A percentile compares a stretch with the other conserved stretches of the same genome.
Conservation (phyloP, 2,329 filamentous ascomycete genomes). For the Nothopassalora personata region DNA sequence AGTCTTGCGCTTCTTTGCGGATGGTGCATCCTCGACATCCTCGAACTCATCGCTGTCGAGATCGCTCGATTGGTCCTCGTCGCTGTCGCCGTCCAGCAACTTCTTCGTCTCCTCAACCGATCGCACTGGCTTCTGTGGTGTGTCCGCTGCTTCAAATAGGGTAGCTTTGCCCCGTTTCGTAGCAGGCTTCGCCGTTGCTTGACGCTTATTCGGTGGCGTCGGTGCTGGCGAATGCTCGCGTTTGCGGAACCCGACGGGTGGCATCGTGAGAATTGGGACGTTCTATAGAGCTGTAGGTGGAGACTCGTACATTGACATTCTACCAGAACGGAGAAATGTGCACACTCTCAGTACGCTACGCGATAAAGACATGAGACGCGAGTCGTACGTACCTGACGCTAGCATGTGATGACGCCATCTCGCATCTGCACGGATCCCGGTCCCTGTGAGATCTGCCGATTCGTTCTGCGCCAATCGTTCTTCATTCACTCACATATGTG, state of each 20-base stretch:
- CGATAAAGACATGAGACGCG: background rate
- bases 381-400: background rate
- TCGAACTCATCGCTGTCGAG: slow-evolving; percentile 48
- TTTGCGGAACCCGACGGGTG: slow-evolving; percentile 64
- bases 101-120: slow-evolving; percentile 29
- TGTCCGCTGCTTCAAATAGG: slow-evolving; percentile 43
- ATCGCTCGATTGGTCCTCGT: slow-evolving; percentile 37
- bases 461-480: slow-evolving; percentile 2
- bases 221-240: slow-evolving; percentile 51
- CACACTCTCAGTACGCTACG: background rate
- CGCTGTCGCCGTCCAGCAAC: slow-evolving; percentile 37
- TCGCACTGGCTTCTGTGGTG: slow-evolving; percentile 27
- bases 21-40: slow-evolving; percentile 46
- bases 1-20: slow-evolving; percentile 41
- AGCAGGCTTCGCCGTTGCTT: slow-evolving; percentile 26
- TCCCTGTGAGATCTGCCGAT: slow-evolving; percentile 3
- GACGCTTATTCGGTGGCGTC: slow-evolving; percentile 30
- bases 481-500: background rate
- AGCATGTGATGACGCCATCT: background rate
- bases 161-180: slow-evolving; percentile 33
- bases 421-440: background rate
- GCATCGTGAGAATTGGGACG: slow-evolving; percentile 46
- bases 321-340: background rate
- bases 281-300: too few species aligned
- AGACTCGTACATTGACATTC: background rate